Base-by-base conservation (phyloP, 257 asterid genomes). In the Solanum paucissectum region DNA sequence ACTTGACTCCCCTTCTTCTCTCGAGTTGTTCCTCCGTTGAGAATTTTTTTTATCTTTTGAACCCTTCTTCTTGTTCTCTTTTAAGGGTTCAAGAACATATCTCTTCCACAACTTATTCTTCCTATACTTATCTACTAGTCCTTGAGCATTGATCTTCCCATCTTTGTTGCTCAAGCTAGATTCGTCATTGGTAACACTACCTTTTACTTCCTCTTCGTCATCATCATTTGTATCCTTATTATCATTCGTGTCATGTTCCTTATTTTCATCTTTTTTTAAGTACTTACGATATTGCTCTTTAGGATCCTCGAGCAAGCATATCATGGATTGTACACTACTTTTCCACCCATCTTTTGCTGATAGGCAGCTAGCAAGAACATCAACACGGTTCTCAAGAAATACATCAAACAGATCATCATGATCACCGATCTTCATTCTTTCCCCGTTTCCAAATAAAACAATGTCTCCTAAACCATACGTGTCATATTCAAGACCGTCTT, bases 391-490 rank as follows among this genome's bases (percentile, higher is more conserved):
- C 29, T 88, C 89, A 37, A 94, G 93, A 91, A 90, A 94, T 9
- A 91, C 90, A 75, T 93, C 90, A 18, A 60, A 71, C 60, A 93
- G 89, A n/a, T 91, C 94, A 23, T 91, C 92, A 42, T 93, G 91
- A 62, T 91, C 94, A n/a, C 20, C 84, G 29, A 93, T 88, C 76
- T 88, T 92, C 94, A 93, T 92, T 62, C 94, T 42, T 46, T 91
- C 86, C 52, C 90, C 88, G 14, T 93, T 94, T 16, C 95, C 97
- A 83, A 85, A 91, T 88, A 94, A 29, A 58, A 93, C 89, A 18
- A 94, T 62, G 52, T 94, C 92, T 25, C 95, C 96, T 49, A 92
- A 76, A 44, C 95, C 94, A 23, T 92, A 93, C 2, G 87, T 82
- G 23, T 89, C 88, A 55, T 55, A 55, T 55, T 55, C 62, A 16